Conservation (phyloP, 2,329 filamentous ascomycete genomes). For the Fusarium algeriense region DNA sequence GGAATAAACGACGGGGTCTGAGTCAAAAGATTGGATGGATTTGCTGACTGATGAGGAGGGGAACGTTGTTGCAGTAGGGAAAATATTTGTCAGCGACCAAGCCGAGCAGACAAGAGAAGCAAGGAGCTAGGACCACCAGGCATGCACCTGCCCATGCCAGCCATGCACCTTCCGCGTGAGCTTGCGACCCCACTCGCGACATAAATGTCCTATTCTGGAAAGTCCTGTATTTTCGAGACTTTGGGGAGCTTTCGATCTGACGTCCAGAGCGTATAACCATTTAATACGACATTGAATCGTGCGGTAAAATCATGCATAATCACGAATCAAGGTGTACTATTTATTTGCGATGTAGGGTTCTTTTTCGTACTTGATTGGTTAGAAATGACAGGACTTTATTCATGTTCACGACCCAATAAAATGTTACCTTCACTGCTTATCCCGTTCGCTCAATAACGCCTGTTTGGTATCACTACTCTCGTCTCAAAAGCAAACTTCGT, state of each 20-base stretch:
- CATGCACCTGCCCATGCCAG: background rate
- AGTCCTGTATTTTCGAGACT: constrained; percentile 3
- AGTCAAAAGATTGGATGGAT: constrained; percentile 23
- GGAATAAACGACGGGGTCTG: constrained; percentile 26
- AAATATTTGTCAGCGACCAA: constrained; percentile 48
- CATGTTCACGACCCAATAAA: background rate
- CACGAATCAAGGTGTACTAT: background rate
- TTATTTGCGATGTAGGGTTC: background rate
- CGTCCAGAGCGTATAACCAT: constrained; percentile 1
- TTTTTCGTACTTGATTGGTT: background rate
- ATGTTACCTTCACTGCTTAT: background rate
- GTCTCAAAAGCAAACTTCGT: background rate
- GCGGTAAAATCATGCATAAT: constrained; percentile 1
- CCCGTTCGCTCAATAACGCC: background rate
- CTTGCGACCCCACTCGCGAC: constrained; percentile 19
- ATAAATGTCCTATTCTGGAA: constrained; percentile 22
- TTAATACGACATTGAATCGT: constrained; percentile 15
- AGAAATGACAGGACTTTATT: background rate
- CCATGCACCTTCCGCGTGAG: constrained; percentile 10
- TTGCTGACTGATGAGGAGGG: constrained; percentile 39
- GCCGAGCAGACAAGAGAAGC: background rate
- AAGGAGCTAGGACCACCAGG: constrained; percentile 36
- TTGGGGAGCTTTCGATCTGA: constrained; percentile 12
- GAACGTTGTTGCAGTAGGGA: constrained; percentile 38
- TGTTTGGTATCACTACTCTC: background rate